These are phyloP conservation scores for Tulasnella sp. DNA, from an alignment of 768 basidiomycete species.

Conservation along the genomic window DNA sequence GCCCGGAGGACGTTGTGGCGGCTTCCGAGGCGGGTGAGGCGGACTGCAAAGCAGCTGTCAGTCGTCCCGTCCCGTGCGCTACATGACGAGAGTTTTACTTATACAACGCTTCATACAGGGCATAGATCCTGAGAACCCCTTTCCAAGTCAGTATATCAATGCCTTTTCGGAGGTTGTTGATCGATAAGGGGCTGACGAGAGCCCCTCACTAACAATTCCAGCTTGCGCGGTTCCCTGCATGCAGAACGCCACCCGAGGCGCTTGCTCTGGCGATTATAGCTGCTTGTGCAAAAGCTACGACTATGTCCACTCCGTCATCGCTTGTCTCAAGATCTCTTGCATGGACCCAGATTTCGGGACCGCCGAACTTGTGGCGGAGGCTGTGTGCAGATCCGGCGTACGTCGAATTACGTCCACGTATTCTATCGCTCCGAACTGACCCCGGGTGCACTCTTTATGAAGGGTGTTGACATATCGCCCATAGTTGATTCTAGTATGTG, in stretches of 20 bases:
- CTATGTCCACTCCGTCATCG: not conserved
- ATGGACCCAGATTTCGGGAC: not conserved
- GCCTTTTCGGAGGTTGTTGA: too few relatives aligned
- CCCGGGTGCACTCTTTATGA: not conserved
- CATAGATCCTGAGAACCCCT: not conserved
- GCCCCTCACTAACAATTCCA: too few relatives aligned
- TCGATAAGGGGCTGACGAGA: too few relatives aligned
- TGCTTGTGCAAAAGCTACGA: not conserved
- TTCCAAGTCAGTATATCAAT: not conserved
- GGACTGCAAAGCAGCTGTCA: not conserved
- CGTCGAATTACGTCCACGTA: not conserved
- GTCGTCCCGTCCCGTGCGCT: not conserved
- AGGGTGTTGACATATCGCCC: not conserved
- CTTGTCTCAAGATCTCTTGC: not conserved
- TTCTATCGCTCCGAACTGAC: not conserved
- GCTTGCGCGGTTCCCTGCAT: not conserved
- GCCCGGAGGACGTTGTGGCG: not conserved
- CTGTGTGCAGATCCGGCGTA: not conserved
- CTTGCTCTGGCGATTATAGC: not conserved
- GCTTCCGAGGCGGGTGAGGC: not conserved
- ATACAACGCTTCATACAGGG: not conserved
- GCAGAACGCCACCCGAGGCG: not conserved
- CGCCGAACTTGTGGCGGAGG: not conserved
- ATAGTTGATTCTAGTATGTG: not conserved
- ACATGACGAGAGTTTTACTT: not conserved